Evolutionary conservation across 352 stramenopile genomes (phyloP).

Genomic region (Thraustochytrium sp.): DNA sequence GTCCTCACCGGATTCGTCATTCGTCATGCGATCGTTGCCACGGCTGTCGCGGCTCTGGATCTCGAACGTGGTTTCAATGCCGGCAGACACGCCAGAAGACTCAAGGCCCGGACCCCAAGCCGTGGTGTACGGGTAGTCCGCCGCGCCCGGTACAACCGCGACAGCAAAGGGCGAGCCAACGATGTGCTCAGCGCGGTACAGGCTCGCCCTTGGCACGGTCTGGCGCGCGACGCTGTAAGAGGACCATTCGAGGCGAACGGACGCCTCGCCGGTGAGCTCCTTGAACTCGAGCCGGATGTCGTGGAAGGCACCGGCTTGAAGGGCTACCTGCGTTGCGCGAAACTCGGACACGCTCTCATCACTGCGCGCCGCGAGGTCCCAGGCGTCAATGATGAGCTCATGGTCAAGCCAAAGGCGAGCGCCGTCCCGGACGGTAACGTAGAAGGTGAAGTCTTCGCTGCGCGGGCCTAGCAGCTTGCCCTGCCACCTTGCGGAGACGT

Average conservation of each 20-base stretch:
- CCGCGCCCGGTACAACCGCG: constrained; percentile 76
- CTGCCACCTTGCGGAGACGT: constrained; percentile 86
- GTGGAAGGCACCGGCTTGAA: constrained; percentile 71
- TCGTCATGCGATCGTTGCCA: constrained; percentile 65
- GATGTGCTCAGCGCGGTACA: constrained; percentile 84
- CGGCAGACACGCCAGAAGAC: constrained; percentile 62
- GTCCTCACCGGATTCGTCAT: constrained; percentile 69
- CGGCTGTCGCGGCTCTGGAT: constrained; percentile 87
- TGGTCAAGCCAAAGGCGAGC: constrained; percentile 87
- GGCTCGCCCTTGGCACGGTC: constrained; percentile 64
- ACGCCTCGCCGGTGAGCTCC: constrained; percentile 79
- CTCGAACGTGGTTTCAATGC: constrained; percentile 74
- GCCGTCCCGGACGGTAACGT: constrained; percentile 80
- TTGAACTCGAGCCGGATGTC: constrained; percentile 90
- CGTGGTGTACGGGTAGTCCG: constrained; percentile 88
- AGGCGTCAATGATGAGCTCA: constrained; percentile 80
- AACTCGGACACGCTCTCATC: constrained; percentile 56
- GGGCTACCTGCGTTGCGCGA: constrained; percentile 54
- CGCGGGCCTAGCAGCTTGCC: constrained; percentile 76
- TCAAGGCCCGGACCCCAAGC: constrained; percentile 71
- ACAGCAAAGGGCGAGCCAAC: constrained; percentile 83
- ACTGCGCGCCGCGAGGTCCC: constrained; percentile 48
- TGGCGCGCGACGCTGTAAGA: constrained; percentile 77
- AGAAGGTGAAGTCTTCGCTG: constrained; percentile 84
- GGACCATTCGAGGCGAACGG: constrained; percentile 79